Conservation (phyloP, 306 rosid genomes). For the Cucurbita moschata region DNA sequence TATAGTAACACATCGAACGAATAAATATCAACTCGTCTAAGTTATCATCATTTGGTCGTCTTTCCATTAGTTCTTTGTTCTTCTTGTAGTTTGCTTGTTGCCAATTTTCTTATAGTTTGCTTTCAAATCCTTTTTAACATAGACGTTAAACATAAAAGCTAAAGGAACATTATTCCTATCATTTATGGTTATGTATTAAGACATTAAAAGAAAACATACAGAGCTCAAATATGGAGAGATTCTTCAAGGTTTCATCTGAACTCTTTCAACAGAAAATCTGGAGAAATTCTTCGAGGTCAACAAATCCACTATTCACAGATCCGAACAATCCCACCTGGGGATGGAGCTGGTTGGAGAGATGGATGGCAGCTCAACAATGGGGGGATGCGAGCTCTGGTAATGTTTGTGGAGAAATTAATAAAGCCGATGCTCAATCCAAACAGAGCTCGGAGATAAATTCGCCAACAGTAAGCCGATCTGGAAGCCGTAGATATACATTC, state of each 20-base stretch:
- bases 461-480: constrained; percentile 55
- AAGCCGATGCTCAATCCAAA: constrained; percentile 64
- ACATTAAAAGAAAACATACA: background rate
- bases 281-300: constrained; percentile 54
- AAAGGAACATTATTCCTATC: background rate
- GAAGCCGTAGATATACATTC: constrained; percentile 29
- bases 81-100: background rate
- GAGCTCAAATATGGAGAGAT: background rate
- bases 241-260: background rate
- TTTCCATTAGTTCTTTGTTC: background rate
- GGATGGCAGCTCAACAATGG: constrained; percentile 85
- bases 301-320: constrained; percentile 85
- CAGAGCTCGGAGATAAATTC: constrained; percentile 59
- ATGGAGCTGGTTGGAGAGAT: constrained; percentile 97
- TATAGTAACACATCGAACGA: background rate
- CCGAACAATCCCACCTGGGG: constrained; percentile 92
- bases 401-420: constrained; percentile 64
- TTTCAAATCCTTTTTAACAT: background rate
- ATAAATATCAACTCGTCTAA: background rate
- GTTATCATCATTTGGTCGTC: background rate
- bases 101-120: background rate
- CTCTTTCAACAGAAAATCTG: constrained; percentile 42
- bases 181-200: background rate
- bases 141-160: background rate
- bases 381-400: constrained; percentile 36